A percentile compares a stretch with the other conserved stretches of the same genome.
phyloP scores from a whole-genome alignment of 371 early-diverging fungal genomes.

The Saksenaea vasiformis region DNA sequence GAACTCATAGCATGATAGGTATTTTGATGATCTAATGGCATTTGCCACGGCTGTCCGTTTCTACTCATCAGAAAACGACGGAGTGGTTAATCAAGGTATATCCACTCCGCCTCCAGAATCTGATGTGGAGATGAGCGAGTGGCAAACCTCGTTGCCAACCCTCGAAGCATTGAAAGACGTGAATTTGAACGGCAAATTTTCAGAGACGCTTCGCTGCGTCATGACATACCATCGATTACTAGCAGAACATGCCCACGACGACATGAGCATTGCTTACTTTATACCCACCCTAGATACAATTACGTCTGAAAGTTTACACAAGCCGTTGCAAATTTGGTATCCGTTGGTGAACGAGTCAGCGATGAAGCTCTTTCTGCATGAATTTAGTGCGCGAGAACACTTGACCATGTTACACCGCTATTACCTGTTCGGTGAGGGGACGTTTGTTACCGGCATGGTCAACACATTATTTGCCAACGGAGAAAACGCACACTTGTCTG shows the following conservation, averaged over 20 bases:
- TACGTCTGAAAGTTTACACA: conserved; percentile 28
- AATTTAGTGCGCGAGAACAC: conserved; percentile 48
- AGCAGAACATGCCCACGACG: neutral
- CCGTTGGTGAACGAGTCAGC: conserved; percentile 49
- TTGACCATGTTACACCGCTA: conserved; percentile 37
- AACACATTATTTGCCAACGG: conserved; percentile 35
- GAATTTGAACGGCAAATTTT: conserved; percentile 13
- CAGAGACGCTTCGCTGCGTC: conserved; percentile 16
- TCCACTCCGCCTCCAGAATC: no score
- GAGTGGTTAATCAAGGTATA: neutral
- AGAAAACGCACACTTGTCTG: conserved; percentile 1
- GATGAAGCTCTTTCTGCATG: conserved; percentile 47
- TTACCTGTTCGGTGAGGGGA: conserved; percentile 43
- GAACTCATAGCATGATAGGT: conserved; percentile 1
- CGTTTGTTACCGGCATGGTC: conserved; percentile 35
- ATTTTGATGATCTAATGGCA: neutral
- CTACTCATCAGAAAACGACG: neutral
- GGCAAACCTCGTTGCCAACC: neutral
- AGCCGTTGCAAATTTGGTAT: conserved; percentile 40
- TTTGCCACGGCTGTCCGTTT: conserved; percentile 8
- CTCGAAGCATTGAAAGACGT: conserved; percentile 17
- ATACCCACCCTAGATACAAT: conserved; percentile 42
- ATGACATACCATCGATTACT: conserved; percentile 8
- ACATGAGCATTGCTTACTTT: conserved; percentile 11
- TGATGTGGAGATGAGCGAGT: conserved; percentile 6